Evolutionary conservation across 495 filamentous ascomycete genomes (phyloP).

Genomic region (Tuber melanosporum): DNA sequence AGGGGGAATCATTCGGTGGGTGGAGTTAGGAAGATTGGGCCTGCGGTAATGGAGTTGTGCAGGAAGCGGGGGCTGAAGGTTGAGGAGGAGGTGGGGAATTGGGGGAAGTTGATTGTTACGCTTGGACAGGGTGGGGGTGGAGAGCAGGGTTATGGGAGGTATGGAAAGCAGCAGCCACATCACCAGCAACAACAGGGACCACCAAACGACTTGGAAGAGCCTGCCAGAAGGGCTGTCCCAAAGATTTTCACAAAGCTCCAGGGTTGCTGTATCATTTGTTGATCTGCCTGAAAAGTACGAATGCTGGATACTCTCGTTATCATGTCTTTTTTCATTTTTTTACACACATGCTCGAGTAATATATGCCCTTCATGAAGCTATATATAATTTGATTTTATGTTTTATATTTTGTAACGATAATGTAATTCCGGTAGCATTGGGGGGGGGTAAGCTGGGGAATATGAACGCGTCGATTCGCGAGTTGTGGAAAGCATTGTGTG

Average conservation of each 20-base stretch:
- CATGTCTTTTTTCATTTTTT: neutral
- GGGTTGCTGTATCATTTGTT: constrained; percentile 29
- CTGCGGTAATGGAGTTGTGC: constrained; percentile 79
- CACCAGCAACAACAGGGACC: constrained; percentile 28
- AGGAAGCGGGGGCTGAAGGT: constrained; percentile 73
- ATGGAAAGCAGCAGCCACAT: constrained; percentile 19
- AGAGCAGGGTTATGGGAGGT: constrained; percentile 3
- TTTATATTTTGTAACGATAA: neutral
- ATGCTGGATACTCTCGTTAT: neutral
- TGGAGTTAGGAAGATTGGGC: constrained; percentile 85
- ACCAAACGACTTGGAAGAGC: constrained; percentile 19
- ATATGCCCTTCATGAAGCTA: neutral
- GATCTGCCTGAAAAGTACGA: neutral
- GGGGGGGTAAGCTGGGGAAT: neutral
- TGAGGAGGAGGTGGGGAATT: constrained; percentile 70
- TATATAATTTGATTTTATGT: neutral
- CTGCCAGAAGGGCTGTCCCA: constrained; percentile 11
- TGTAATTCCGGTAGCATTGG: neutral
- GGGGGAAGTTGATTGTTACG: constrained; percentile 56
- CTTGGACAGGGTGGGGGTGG: constrained; percentile 7
- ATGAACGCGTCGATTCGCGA: neutral
- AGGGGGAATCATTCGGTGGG: constrained; percentile 80
- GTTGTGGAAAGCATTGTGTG: neutral
- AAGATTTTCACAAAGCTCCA: constrained; percentile 31
- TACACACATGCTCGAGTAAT: neutral